Percentiles rank a stretch among this genome's conserved stretches.
These are phyloP conservation scores for Diaporthe humulicola DNA, from an alignment of 2,329 filamentous ascomycete species.

Conservation along the genomic window DNA sequence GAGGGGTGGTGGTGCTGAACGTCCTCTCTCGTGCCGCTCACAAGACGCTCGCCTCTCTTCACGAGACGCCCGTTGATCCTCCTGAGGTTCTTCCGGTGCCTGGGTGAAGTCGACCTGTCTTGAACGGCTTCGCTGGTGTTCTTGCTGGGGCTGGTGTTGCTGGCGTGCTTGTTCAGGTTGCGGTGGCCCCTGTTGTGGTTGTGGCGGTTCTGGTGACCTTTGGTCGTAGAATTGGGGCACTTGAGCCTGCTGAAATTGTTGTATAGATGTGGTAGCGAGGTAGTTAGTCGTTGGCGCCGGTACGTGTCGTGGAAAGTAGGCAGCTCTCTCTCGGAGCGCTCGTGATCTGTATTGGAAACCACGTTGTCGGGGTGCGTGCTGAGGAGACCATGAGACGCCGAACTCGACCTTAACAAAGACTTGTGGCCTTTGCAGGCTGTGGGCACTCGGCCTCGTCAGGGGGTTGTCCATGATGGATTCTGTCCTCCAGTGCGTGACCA, in stretches of 20 bases:
- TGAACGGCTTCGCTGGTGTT: conserved; percentile 37
- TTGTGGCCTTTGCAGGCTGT: conserved; percentile 52
- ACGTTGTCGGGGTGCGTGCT: conserved; percentile 57
- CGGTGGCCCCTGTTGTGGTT: conserved; percentile 38
- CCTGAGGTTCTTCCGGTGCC: conserved; percentile 32
- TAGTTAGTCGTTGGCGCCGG: conserved; percentile 61
- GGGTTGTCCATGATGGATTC: conserved; percentile 47
- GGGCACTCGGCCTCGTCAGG: conserved; percentile 46
- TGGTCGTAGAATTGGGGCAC: conserved; percentile 34
- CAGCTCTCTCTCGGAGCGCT: conserved; percentile 56
- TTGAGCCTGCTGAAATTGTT: conserved; percentile 32
- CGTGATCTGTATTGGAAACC: conserved; percentile 63
- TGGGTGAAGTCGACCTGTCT: conserved; percentile 41
- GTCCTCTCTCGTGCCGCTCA: conserved; percentile 56
- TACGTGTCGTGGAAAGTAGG: conserved; percentile 60
- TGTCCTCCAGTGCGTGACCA: conserved; percentile 44
- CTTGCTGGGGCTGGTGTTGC: conserved; percentile 11
- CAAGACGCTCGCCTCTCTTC: conserved; percentile 23
- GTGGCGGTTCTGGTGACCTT: conserved; percentile 40
- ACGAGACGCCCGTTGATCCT: conserved; percentile 45
- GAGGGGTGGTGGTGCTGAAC: conserved; percentile 63
- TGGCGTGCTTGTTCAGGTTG: conserved; percentile 40
- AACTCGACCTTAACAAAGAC: conserved; percentile 67
- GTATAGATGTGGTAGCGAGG: conserved; percentile 46
- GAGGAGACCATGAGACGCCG: conserved; percentile 63